phyloP scores from a whole-genome alignment of 208 protist species.

The Dictyostelium gargantuum region DNA sequence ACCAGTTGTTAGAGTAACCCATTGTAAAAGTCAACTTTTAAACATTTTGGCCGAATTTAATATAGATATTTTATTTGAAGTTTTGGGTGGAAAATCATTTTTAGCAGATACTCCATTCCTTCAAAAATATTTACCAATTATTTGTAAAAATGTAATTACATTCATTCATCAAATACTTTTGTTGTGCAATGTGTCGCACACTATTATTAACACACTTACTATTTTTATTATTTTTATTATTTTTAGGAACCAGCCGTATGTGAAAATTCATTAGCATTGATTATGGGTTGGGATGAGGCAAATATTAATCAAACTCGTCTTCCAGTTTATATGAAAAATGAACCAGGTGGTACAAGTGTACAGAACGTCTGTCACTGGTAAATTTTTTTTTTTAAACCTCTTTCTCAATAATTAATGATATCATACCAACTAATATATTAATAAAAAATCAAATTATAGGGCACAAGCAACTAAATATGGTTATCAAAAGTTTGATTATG shows the following conservation, averaged over 20 bases:
- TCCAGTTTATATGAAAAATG: constrained; percentile 37
- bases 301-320: constrained; percentile 58
- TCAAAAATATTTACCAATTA: constrained; percentile 21
- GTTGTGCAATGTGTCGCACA: too few relatives aligned
- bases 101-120: constrained; percentile 20
- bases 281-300: constrained; percentile 31
- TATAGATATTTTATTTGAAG: background rate
- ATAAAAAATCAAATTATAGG: too few relatives aligned
- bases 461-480: constrained; percentile 50
- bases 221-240: background rate
- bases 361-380: constrained; percentile 67
- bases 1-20: constrained; percentile 34
- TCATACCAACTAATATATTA: too few relatives aligned
- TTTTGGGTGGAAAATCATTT: constrained; percentile 33
- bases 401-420: too few relatives aligned
- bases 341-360: constrained; percentile 61
- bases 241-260: background rate
- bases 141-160: background rate
- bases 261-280: constrained; percentile 18
- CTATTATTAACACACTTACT: background rate
- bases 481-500: constrained; percentile 59
- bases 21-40: constrained; percentile 1
- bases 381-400: too few relatives aligned
- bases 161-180: background rate
- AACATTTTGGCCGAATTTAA: constrained; percentile 24